Percentiles rank a stretch among this genome's conserved stretches.
Conservation (phyloP, 768 basidiomycete genomes). For the Neoboletus brunneissimus region DNA sequence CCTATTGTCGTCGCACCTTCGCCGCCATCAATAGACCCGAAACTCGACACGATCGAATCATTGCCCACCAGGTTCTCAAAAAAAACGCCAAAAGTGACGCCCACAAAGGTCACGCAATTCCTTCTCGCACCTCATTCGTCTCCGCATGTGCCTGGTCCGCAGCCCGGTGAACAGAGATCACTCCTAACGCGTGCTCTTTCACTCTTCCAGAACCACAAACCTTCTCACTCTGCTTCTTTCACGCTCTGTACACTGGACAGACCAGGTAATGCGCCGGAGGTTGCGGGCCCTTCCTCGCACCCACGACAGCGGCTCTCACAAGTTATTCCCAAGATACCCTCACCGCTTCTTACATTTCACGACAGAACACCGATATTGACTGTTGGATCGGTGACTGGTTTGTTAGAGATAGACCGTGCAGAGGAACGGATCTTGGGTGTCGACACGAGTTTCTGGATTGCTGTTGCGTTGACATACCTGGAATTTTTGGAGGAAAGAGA, state of each 20-base stretch:
- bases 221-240: conserved; percentile 63
- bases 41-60: conserved; percentile 22
- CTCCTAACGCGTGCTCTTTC: conserved; percentile 52
- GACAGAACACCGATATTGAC: conserved; percentile 70
- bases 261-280: conserved; percentile 15
- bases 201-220: conserved; percentile 45
- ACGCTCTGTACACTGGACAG: conserved; percentile 39
- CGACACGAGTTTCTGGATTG: conserved; percentile 76
- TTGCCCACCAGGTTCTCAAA: not conserved
- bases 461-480: conserved; percentile 68
- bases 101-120: conserved; percentile 44
- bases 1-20: conserved; percentile 33
- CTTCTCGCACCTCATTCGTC: conserved; percentile 48
- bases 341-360: conserved; percentile 61
- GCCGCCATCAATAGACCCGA: conserved; percentile 31
- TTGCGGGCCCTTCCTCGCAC: conserved; percentile 22
- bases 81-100: conserved; percentile 4
- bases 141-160: conserved; percentile 31
- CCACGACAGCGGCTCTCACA: conserved; percentile 20
- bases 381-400: conserved; percentile 54
- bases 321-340: conserved; percentile 30
- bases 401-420: conserved; percentile 58
- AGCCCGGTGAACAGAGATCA: conserved; percentile 34
- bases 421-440: conserved; percentile 62
- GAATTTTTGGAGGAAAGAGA: conserved; percentile 78